phyloP scores from a whole-genome alignment of 2,329 filamentous ascomycete species.

The Diaporthe sp. region DNA sequence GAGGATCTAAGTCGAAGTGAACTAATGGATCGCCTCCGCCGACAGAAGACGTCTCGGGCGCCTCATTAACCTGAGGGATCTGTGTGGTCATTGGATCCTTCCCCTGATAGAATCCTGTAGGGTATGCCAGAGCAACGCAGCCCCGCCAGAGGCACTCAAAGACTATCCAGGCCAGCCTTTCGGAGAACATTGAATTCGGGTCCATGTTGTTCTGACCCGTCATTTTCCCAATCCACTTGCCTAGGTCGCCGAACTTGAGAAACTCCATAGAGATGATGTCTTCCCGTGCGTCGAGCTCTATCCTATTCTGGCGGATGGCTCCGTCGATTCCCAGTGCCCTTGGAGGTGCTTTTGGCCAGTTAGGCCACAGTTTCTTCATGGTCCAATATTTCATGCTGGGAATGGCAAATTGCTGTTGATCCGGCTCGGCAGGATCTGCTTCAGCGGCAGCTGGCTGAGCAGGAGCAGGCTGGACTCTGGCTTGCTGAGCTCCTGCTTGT shows the following conservation, averaged over 20 bases:
- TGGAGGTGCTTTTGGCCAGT: not conserved
- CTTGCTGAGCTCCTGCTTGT: not conserved
- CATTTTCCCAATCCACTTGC: conserved; percentile 28
- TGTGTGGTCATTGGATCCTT: conserved; percentile 15
- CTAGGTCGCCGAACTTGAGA: conserved; percentile 5
- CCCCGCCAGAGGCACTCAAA: conserved; percentile 32
- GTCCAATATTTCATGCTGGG: not conserved
- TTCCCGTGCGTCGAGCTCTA: not conserved
- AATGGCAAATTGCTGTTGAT: not conserved
- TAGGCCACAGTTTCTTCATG: not conserved
- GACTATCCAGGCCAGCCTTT: conserved; percentile 13
- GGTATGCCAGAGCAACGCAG: conserved; percentile 18
- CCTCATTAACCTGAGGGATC: not conserved
- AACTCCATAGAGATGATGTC: conserved; percentile 22
- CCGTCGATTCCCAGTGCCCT: not conserved
- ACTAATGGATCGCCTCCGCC: not conserved
- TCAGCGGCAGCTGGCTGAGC: not conserved
- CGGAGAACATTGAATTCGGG: not conserved
- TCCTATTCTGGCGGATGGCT: not conserved
- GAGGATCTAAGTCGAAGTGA: conserved; percentile 24
- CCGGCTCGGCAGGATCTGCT: not conserved
- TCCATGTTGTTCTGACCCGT: not conserved
- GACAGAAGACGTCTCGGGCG: not conserved
- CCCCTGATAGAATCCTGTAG: not conserved
- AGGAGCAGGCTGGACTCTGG: not conserved